Base-by-base conservation (phyloP, 768 basidiomycete genomes). In the Suillus occidentalis region DNA sequence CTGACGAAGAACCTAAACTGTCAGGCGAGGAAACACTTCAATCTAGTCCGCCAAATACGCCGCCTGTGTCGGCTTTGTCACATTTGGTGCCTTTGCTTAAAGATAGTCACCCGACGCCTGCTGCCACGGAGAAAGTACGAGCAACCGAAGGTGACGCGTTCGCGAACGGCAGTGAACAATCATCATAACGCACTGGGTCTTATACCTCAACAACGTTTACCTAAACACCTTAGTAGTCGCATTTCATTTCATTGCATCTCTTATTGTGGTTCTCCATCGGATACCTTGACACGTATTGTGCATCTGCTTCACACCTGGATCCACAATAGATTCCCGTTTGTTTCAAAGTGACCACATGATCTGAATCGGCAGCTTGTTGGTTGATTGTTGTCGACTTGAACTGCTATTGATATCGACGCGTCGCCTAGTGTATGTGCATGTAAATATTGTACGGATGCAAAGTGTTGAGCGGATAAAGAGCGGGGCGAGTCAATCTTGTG, bases 381-480 rank as follows among this genome's bases (percentile, higher is more conserved):
- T 25, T 58, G 56, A 2, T 10, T 42, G 22, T 25, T 55, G 31
- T 55, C 53, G 31, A 20, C 20, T n/a, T 55, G 28, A 28, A 5
- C 16, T 18, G 16, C 6, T 16, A 31, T 28, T 18, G 31, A 34
- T 31, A 20, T 53, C 10, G 31, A 12, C 13, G 37, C 14, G 37
- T 18, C 20, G 6, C 63, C 40, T 8, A 16, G 50, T 52, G 20
- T 2, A 3, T 34, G 6, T n/a, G 20, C 10, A 12, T 49, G 49
- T 40, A 18, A 16, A 31, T 16, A 25, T 42, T 25, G 8, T 42
- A 6, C 5, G 9, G 39, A 28, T 59, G 25, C 18, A 42, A 36
- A 13, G 20, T 13, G 14, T 18, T 12, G 12, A 49, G 69, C 62
- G 72, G 74, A 67, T 16, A 60, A 75, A 72, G 75, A 66, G 71